Conservation (phyloP, 2,329 filamentous ascomycete species). For the Colletotrichum navitas region DNA sequence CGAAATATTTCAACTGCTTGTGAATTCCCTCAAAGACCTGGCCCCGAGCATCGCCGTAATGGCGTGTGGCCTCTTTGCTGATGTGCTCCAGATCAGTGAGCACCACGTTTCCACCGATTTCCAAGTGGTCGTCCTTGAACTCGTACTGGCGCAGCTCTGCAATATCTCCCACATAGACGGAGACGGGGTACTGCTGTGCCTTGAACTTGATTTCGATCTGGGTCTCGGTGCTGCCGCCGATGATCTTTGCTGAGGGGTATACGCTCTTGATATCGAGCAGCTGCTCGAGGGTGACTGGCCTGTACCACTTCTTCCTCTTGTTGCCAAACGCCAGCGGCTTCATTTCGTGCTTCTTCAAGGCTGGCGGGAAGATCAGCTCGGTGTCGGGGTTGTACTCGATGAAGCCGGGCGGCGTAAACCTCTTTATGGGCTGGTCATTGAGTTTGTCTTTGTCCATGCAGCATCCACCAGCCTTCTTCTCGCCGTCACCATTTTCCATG, state of each 20-base stretch:
- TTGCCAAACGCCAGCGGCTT: slow-evolving; percentile 90
- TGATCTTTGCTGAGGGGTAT: slow-evolving; percentile 90
- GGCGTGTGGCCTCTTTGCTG: slow-evolving; percentile 80
- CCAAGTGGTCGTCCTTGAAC: slow-evolving; percentile 84
- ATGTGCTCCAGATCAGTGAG: slow-evolving; percentile 92
- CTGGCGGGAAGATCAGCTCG: slow-evolving; percentile 93
- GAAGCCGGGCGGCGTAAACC: slow-evolving; percentile 88
- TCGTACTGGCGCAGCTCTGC: slow-evolving; percentile 85
- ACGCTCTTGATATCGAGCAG: slow-evolving; percentile 91
- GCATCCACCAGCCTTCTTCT: slow-evolving; percentile 64
- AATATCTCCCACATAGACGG: slow-evolving; percentile 94
- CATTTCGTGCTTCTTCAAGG: slow-evolving; percentile 85
- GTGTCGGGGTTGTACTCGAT: slow-evolving; percentile 96
- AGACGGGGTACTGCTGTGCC: slow-evolving; percentile 88
- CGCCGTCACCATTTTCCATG: slow-evolving; percentile 71
- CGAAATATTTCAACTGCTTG: slow-evolving; percentile 95
- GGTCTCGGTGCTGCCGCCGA: slow-evolving; percentile 95
- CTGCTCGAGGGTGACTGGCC: slow-evolving; percentile 87
- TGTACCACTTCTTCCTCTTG: slow-evolving; percentile 93
- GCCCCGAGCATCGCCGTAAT: slow-evolving; percentile 77
- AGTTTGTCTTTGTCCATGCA: slow-evolving; percentile 73
- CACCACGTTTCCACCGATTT: slow-evolving; percentile 92
- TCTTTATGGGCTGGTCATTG: slow-evolving; percentile 68
- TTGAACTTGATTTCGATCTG: slow-evolving; percentile 99
- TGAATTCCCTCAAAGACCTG: slow-evolving; percentile 92